Base-by-base conservation (phyloP, 192 early-diverging fungal genomes). In the Umbelopsis sp. region DNA sequence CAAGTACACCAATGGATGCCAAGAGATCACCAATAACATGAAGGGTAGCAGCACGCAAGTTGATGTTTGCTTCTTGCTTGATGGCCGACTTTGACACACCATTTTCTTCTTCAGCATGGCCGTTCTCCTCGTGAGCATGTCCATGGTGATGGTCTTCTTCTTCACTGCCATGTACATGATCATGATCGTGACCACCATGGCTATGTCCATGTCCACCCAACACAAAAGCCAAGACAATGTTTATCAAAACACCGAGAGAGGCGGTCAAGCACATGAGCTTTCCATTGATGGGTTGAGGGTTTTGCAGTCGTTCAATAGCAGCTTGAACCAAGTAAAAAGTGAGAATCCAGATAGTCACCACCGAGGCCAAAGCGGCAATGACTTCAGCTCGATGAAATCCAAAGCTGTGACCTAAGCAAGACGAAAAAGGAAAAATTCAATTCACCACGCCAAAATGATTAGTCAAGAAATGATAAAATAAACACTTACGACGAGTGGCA, bases 1-100 rank as follows among this genome's bases (percentile, higher is more conserved):
- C 90, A 9, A 95, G 72, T 20, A 95, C 92, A 22, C 93, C 93
- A 64, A 95, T 75, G 9, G 92, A 93, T 0, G 86, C 87, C 20
- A 95, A 73, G n/a, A 95, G 74, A 74, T 95, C 93, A 13, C 92
- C 91, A 27, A 95, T 74, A 33, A 94, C 93, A 71, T 95, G 93
- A 45, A 95, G 74, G 1, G 87, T 83, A 0, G 93, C 93, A 8
- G 93, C 85, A 11, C 85, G 82, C 41, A 92, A 77, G 76, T 94
- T 90, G 30, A 90, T 85, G 70, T 88, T 91, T 18, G 66, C 48
- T 83, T 78, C 72, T 69, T 86, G 71, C 21, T 70, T 76, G 41
- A 82, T 70, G 21, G 66, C 30, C 11, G 71, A 22, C 45, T 72
- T 55, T 37, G 77, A 73, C 8, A 37, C 33, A 41, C 55, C 58